Evolutionary conservation across 257 asterid genomes (phyloP), one percentile per base, ranked within the genome.

Genomic region (Hygrophila difformis): DNA sequence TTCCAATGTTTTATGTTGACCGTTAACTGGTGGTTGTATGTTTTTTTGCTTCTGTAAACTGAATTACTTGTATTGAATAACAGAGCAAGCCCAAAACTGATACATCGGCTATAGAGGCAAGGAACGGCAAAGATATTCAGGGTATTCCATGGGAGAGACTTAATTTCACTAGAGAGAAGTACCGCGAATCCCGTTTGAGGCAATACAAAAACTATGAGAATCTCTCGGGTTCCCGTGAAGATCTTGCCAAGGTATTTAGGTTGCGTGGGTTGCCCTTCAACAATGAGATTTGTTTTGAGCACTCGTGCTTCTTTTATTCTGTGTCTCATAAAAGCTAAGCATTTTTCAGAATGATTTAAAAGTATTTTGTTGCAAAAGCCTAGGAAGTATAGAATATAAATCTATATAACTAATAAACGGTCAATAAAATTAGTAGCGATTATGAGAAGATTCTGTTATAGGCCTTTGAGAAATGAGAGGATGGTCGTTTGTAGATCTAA

Each of bases 101-200:
- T 65, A 84, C 94, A 4, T 80, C 88, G 5, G 93, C 88, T 38
- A 34, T 53, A 38, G 94, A 84, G 59, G 85, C 64, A 19, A 77
- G 70, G 67, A 68, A 74, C 47, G 98, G 98, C 16, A 89, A 89
- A 72, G 98, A 89, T 70, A 82, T 85, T 15, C 98, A 89, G 65
- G 98, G 98, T 45, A 85, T 89, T 51, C 96, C 96, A 1, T 89
- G 96, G 98, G 96, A 79, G 60, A 74, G 93, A 60, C 79, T 85
- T 44, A 77, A 71, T 58, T 75, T 75, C 37, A 75, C 94, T 6
- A 71, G 96, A 55, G 88, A 75, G 20, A 64, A 73, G 68, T 89
- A 82, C 49, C 82, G 98, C 5, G 75, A 79, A 53, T 61, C 79
- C 16, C 68, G 98, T 36, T 66, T 89, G 72, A 69, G 75, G 79